Evolutionary conservation across 2,329 filamentous ascomycete species (phyloP).

Genomic region (Ophiocordyceps camponoti-floridani): DNA sequence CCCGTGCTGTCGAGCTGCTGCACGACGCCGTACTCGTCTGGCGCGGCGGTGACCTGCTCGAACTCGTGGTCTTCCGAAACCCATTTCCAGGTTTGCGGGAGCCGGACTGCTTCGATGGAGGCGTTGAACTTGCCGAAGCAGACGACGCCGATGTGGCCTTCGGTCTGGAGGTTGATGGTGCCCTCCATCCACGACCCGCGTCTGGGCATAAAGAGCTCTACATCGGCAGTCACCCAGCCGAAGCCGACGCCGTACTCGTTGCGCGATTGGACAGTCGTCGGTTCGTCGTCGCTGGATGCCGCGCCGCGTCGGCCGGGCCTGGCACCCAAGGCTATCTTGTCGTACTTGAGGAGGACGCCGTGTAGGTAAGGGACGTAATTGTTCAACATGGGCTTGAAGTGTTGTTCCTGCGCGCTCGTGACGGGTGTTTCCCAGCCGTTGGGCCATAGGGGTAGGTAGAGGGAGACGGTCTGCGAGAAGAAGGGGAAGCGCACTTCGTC

Average conservation of each 20-base stretch:
- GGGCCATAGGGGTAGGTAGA: conserved; percentile 62
- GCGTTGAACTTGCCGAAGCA: conserved; percentile 89
- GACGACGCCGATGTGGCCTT: conserved; percentile 74
- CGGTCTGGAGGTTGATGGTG: conserved; percentile 68
- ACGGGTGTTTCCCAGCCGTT: conserved; percentile 51
- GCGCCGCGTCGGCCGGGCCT: conserved; percentile 30
- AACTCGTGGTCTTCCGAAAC: conserved; percentile 30
- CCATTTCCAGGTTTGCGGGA: conserved; percentile 72
- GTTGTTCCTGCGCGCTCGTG: conserved; percentile 53
- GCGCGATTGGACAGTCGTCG: conserved; percentile 31
- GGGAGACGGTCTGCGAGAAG: conserved; percentile 59
- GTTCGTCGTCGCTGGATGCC: conserved; percentile 28
- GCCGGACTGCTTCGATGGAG: conserved; percentile 56
- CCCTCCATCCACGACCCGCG: conserved; percentile 62
- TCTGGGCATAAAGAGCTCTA: conserved; percentile 64
- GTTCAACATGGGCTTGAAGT: conserved; percentile 58
- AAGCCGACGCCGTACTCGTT: conserved; percentile 79
- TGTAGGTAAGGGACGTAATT: conserved; percentile 56
- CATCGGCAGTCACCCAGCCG: conserved; percentile 75
- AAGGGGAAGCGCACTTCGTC: conserved; percentile 45
- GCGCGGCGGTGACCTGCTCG: conserved; percentile 23
- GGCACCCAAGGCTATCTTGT: conserved; percentile 48
- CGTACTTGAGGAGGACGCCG: conserved; percentile 60
- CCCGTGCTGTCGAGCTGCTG: conserved; percentile 38
- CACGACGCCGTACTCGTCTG: conserved; percentile 33